These are phyloP conservation scores for Podospora appendiculata DNA, from an alignment of 495 filamentous ascomycete genomes.

Conservation along the genomic window DNA sequence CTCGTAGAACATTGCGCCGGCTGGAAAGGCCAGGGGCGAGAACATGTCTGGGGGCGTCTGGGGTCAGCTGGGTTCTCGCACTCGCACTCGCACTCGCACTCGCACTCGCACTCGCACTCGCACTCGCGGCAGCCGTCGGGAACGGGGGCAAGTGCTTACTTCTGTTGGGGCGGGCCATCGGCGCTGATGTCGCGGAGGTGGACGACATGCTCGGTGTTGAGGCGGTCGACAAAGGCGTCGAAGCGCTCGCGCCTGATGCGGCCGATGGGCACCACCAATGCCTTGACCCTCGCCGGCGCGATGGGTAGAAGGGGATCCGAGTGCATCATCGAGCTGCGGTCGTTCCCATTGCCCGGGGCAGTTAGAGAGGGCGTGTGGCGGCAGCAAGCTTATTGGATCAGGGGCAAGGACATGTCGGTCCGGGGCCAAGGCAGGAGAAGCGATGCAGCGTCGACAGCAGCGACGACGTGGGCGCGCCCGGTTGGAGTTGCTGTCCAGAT, in stretches of 20 bases:
- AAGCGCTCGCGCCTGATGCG: slow-evolving; percentile 78
- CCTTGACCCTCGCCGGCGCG: slow-evolving; percentile 81
- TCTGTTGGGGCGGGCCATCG: slow-evolving; percentile 76
- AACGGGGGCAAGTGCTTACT: slow-evolving; percentile 47
- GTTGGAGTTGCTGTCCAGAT: too few species aligned
- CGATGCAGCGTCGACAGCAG: too few species aligned
- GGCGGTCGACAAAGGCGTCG: slow-evolving; percentile 63
- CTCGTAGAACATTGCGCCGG: slow-evolving; percentile 84
- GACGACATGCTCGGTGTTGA: slow-evolving; percentile 75
- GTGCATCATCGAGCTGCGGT: slow-evolving; percentile 57
- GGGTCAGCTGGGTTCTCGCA: too few species aligned
- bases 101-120: too few species aligned
- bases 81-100: too few species aligned
- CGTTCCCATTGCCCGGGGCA: slow-evolving; percentile 10
- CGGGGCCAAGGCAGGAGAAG: slow-evolving; percentile 1
- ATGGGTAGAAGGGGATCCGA: slow-evolving; percentile 80
- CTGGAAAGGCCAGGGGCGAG: slow-evolving; percentile 85
- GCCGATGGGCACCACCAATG: slow-evolving; percentile 77
- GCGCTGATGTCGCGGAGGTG: slow-evolving; percentile 86
- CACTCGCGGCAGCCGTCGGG: not conserved
- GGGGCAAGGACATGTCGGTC: slow-evolving; percentile 16
- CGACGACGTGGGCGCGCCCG: too few species aligned
- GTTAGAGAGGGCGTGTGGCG: not conserved
- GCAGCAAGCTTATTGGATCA: slow-evolving; percentile 2
- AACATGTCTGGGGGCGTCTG: slow-evolving; percentile 67